These are phyloP conservation scores for Triangularia verruculosa DNA, from an alignment of 2,329 filamentous ascomycete species.

Conservation along the genomic window DNA sequence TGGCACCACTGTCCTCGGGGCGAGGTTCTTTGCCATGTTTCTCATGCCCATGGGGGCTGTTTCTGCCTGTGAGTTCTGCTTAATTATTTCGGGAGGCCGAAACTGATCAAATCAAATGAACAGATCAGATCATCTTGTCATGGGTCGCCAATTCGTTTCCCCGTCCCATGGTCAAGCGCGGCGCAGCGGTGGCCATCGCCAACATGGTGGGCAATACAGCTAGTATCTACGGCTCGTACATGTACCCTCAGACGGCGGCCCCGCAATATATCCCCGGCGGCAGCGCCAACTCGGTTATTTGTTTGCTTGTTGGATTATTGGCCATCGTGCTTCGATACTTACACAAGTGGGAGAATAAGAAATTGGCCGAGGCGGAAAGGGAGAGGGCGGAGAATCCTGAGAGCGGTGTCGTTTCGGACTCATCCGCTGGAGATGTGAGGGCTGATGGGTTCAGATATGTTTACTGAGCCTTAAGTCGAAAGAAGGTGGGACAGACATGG, in stretches of 20 bases:
- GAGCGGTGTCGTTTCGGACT: slow-evolving; percentile 3
- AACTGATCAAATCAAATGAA: background rate
- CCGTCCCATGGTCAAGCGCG: slow-evolving; percentile 65
- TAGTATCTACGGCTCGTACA: slow-evolving; percentile 47
- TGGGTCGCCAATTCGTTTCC: slow-evolving; percentile 69
- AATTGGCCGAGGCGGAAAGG: slow-evolving; percentile 48
- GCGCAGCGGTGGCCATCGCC: slow-evolving; percentile 62
- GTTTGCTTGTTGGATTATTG: slow-evolving; percentile 56
- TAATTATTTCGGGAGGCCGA: background rate
- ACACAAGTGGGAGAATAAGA: slow-evolving; percentile 58
- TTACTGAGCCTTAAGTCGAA: slow-evolving; percentile 23
- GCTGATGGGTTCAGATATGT: slow-evolving; percentile 33
- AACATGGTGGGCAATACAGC: slow-evolving; percentile 63
- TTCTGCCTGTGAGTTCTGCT: slow-evolving; percentile 39
- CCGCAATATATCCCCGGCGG: slow-evolving; percentile 52
- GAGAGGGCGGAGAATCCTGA: slow-evolving; percentile 34
- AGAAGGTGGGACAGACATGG: background rate
- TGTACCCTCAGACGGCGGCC: slow-evolving; percentile 43
- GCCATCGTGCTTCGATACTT: slow-evolving; percentile 52
- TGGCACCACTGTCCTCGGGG: slow-evolving; percentile 46
- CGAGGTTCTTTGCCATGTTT: slow-evolving; percentile 62
- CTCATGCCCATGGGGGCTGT: slow-evolving; percentile 56
- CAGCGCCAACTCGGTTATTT: slow-evolving; percentile 59
- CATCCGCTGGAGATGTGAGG: slow-evolving; percentile 23
- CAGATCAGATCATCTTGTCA: slow-evolving; percentile 59